phyloP scores from a whole-genome alignment of 2,329 filamentous ascomycete species.

The Neospermospora avenae region DNA sequence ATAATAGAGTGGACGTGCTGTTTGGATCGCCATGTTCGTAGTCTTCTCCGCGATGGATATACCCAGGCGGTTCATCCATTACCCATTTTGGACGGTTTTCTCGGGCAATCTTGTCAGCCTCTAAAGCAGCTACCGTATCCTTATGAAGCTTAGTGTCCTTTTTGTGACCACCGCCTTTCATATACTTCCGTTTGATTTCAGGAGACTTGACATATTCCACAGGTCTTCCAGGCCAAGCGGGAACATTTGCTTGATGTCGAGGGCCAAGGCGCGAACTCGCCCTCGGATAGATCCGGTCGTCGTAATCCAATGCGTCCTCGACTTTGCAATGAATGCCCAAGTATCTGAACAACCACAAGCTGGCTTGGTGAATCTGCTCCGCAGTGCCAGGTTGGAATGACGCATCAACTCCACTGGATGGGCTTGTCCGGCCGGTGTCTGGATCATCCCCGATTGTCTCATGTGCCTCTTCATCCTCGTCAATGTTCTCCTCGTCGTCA shows the following conservation, averaged over 20 bases:
- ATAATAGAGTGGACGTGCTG: conserved; percentile 72
- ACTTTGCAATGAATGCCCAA: conserved; percentile 92
- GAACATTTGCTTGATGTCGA: conserved; percentile 83
- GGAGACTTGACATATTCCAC: conserved; percentile 87
- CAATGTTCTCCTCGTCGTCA: conserved; percentile 61
- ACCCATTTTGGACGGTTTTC: conserved; percentile 90
- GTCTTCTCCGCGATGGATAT: conserved; percentile 81
- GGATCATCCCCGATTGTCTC: conserved; percentile 46
- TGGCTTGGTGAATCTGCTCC: conserved; percentile 88
- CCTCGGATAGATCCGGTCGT: conserved; percentile 94
- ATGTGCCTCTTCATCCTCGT: conserved; percentile 71
- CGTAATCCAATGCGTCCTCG: conserved; percentile 93
- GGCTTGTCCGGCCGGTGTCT: conserved; percentile 61
- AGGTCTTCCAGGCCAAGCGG: conserved; percentile 79
- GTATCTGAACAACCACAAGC: conserved; percentile 95
- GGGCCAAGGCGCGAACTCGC: conserved; percentile 90
- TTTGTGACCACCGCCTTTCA: conserved; percentile 60
- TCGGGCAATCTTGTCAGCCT: conserved; percentile 75
- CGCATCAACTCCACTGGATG: conserved; percentile 54
- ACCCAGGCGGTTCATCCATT: conserved; percentile 85
- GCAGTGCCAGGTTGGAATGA: conserved; percentile 61
- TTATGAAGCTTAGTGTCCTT: conserved; percentile 76
- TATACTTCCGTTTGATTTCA: conserved; percentile 76
- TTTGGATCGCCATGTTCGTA: conserved; percentile 63
- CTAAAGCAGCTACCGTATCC: conserved; percentile 73